Evolutionary conservation across 2,329 filamentous ascomycete genomes (phyloP).

Genomic region (Claviceps pazoutovae): DNA sequence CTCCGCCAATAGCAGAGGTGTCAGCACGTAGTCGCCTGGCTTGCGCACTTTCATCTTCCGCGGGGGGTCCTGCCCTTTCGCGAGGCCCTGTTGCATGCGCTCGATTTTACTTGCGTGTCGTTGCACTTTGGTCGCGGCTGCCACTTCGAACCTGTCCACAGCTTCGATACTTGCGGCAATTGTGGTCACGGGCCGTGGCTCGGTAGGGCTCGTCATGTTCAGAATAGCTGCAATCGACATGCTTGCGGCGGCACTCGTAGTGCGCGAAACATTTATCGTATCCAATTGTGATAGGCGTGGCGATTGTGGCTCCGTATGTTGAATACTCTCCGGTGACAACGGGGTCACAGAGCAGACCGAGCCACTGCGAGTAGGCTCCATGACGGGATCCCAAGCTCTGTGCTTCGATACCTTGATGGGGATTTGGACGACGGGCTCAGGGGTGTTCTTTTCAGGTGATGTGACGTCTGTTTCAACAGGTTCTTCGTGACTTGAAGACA

Average conservation of each 20-base stretch:
- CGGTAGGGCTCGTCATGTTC: slow-evolving; percentile 14
- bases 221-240: slow-evolving; percentile 22
- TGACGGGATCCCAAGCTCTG: slow-evolving; percentile 6
- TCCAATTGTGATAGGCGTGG: slow-evolving; percentile 10
- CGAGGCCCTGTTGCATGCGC: slow-evolving; percentile 12
- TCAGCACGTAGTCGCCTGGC: slow-evolving; percentile 74
- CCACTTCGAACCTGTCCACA: slow-evolving; percentile 6
- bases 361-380: slow-evolving; percentile 4
- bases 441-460: slow-evolving; percentile 34
- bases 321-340: slow-evolving; percentile 19
- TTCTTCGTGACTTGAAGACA: slow-evolving; percentile 15
- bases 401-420: slow-evolving; percentile 9
- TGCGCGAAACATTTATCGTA: background rate
- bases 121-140: slow-evolving; percentile 4
- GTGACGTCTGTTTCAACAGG: slow-evolving; percentile 30
- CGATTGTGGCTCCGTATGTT: slow-evolving; percentile 10
- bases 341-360: slow-evolving; percentile 9
- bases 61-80: slow-evolving; percentile 18
- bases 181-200: slow-evolving; percentile 4
- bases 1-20: slow-evolving; percentile 59
- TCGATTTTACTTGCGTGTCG: slow-evolving; percentile 18
- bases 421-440: slow-evolving; percentile 22
- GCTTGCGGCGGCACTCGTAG: slow-evolving; percentile 9
- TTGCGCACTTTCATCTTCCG: slow-evolving; percentile 30
- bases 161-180: slow-evolving; percentile 16